phyloP scores from a whole-genome alignment of 192 early-diverging fungal genomes.

The Jimgerdemannia lactiflua region DNA sequence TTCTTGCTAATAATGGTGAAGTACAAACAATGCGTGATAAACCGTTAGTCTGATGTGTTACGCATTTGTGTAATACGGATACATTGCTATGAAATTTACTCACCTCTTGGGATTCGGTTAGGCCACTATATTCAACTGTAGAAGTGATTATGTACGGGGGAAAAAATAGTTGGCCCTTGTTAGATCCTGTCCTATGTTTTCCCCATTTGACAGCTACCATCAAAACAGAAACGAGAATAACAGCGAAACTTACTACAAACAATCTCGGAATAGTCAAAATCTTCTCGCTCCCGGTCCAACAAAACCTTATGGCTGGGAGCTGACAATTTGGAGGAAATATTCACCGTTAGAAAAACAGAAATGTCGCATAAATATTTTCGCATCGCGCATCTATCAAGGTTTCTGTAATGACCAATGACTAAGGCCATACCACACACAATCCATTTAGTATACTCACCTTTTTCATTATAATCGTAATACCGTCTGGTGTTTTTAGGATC shows the following conservation, averaged over 20 bases:
- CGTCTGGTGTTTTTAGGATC: background rate
- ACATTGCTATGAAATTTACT: background rate
- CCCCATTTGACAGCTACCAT: background rate
- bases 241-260: slow-evolving; percentile 10
- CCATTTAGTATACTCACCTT: background rate
- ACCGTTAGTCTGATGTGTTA: background rate
- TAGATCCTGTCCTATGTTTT: background rate
- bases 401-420: background rate
- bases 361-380: too few relatives aligned
- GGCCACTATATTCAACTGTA: slow-evolving; percentile 24
- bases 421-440: background rate
- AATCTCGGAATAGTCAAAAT: slow-evolving; percentile 20
- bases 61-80: background rate
- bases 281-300: slow-evolving; percentile 8
- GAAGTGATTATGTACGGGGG: background rate
- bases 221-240: background rate
- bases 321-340: background rate
- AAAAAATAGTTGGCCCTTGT: background rate
- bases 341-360: background rate
- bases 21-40: slow-evolving; percentile 3
- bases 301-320: background rate
- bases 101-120: slow-evolving; percentile 21
- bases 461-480: background rate
- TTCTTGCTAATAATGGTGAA: slow-evolving; percentile 11
- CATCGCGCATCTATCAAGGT: too few relatives aligned